Evolutionary conservation across 441 rosid genomes (phyloP), one percentile per base, ranked within the genome.

Genomic region (Euphorbia corollata): DNA sequence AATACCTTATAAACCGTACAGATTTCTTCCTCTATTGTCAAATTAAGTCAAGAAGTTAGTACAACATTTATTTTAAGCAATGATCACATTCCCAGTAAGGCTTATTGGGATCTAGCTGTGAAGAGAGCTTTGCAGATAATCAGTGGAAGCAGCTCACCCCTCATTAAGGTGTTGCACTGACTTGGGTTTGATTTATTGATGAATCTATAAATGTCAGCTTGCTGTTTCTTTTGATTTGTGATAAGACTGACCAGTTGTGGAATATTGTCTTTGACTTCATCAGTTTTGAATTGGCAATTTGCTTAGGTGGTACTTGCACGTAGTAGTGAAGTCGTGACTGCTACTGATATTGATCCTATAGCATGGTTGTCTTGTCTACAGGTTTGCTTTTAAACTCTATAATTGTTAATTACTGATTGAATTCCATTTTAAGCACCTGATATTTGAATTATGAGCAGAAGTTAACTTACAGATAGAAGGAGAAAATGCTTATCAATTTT

Each of bases 221-320:
- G 24, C 13, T 19, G 10, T 39, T 55, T 11, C 16, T 39, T 55
- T 55, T 53, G 20, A 12, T 53, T 0, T 9, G 20, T 6, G 24
- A 63, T 24, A 19, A 41, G 4, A 48, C 4, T 15, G 53, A 2
- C n/a, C n/a, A 5, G 18, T 15, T 15, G n/a, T n/a, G n/a, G 53
- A 12, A 12, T 0, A 50, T n/a, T 15, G 16, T 18, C 41, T 5
- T 13, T 71, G 59, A n/a, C 71, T 50, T 67, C 6, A 18, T n/a
- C 61, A 73, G 36, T 67, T 58, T 74, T 9, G 57, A 1, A 27
- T 27, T 27, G 32, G 4, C 32, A 27, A 27, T 27, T 1, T 27
- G 4, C 32, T 56, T 71, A 92, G 98, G 97, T 92, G 50, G 98
- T 92, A 50, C 90, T 92, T 63, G 98, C 96, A 22, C 91, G 98